Evolutionary conservation across 2,329 filamentous ascomycete species (phyloP), one percentile per base, ranked within the genome.

Genomic region (Phialophora macrospora): DNA sequence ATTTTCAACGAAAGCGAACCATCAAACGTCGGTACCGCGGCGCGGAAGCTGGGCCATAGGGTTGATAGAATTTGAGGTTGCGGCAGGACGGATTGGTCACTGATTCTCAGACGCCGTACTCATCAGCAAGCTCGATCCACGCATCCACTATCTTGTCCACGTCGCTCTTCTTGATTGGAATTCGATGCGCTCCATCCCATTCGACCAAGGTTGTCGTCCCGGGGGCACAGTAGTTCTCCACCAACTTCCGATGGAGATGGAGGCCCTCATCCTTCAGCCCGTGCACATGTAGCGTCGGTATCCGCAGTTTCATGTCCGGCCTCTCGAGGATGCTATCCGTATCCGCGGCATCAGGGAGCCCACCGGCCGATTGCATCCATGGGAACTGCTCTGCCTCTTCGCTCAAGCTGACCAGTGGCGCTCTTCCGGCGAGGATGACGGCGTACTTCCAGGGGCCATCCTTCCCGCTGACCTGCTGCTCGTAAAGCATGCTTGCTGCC

Each of bases 181-280:
- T 80, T 5, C 90, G 79, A 75, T 94, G 91, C 1, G 82, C 83
- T 0, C 89, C 90, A 64, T 91, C 84, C 91, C 90, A 93, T 75
- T 92, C 88, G 1, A 93, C 75, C 54, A 92, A 67, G 46, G 77
- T 81, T 5, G 83, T 79, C 2, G 79, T 85, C 0, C 80, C 82
- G 9, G 79, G 73, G 57, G 85, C 80, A 73, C 87, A 90, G 74
- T 88, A 92, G 59, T 84, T 76, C 8, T 84, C 75, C 58, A 87
- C 73, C 70, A 89, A 72, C 73, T 82, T 78, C 62, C 82, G 77
- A 73, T 91, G 89, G 52, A 85, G 76, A 65, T 84, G 78, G 26
- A 92, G 72, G 0, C 87, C 87, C 0, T 83, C 80, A 75, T 90
- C 87, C 20, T 79, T 78, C 67, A 87, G 70, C 0, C 89, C 89